Evolutionary conservation across 768 basidiomycete genomes (phyloP), one percentile per base, ranked within the genome.

Genomic region (Boletus coccyginus): DNA sequence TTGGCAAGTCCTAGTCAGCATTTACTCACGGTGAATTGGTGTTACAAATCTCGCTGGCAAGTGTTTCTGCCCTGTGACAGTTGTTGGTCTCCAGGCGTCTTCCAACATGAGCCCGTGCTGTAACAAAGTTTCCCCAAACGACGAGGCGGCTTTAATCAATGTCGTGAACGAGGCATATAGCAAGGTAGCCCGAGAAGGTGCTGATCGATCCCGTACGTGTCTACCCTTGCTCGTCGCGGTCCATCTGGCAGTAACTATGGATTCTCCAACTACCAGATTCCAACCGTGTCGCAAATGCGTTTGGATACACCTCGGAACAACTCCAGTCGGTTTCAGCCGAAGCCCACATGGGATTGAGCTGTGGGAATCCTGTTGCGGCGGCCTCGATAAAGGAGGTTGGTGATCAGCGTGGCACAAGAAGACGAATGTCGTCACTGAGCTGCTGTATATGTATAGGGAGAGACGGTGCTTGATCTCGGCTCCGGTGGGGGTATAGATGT

Each of bases 401-500:
- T 19, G n/a, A 45, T 33, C 7, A 13, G 16, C 17, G n/a, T 17
- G 9, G 16, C 29, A 27, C 32, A 0, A n/a, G 16, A 19, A 14
- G 24, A n/a, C 11, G 24, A 42, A 35, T 16, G 14, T 31, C 31
- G 16, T 46, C 24, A 24, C 41, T 42, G 10, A 53, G 27, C 35
- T 43, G 10, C 24, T 19, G 6, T 2, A n/a, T 50, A 17, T 11
- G 13, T 39, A 17, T 56, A 84, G 83, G 84, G 84, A 44, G 84
- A 86, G 67, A 71, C 64, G 1, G 77, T 84, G 5, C 63, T 86
- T 2, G 81, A 86, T 63, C 73, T 86, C 8, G 84, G 84, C 9
- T 81, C 77, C 3, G 83, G 84, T 1, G 81, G 77, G 2, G 84
- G 84, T 0, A 71, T 82, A 12, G 82, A 85, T 57, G 73, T 85